phyloP scores from a whole-genome alignment of 140 eudicot species.

The Ambrosia hybrid region DNA sequence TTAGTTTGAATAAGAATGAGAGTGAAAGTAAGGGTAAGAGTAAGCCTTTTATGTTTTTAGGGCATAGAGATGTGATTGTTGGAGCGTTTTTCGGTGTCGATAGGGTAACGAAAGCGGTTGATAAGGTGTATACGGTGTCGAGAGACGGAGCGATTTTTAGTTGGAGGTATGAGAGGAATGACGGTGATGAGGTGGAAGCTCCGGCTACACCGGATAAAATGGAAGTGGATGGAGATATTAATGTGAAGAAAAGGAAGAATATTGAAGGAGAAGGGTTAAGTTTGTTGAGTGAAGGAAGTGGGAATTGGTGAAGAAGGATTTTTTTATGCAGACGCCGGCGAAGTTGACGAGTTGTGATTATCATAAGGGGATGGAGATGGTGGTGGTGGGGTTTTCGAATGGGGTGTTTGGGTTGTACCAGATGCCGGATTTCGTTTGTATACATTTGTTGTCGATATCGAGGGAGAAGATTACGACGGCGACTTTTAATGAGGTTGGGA shows the following conservation, averaged over 20 bases:
- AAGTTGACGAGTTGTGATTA: conserved; percentile 76
- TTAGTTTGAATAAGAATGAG: conserved; percentile 43
- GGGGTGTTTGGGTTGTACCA: conserved; percentile 90
- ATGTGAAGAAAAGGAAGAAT: conserved; percentile 59
- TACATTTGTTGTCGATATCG: conserved; percentile 89
- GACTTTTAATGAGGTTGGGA: conserved; percentile 75
- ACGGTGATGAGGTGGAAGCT: conserved; percentile 52
- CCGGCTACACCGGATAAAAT: conserved; percentile 75
- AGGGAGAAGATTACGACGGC: conserved; percentile 89
- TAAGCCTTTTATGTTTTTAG: conserved; percentile 79
- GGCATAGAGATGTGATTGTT: conserved; percentile 73
- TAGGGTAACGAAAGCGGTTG: conserved; percentile 44
- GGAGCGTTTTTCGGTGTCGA: conserved; percentile 80
- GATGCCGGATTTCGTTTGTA: conserved; percentile 91
- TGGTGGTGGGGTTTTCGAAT: conserved; percentile 89
- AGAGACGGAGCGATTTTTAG: conserved; percentile 83
- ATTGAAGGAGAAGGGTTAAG: neutral
- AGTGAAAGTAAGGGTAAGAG: conserved; percentile 22
- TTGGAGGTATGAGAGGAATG: conserved; percentile 38
- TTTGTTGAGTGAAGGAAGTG: conserved; percentile 65
- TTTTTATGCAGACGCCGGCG: conserved; percentile 73
- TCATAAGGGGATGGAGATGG: conserved; percentile 73
- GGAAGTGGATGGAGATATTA: conserved; percentile 29
- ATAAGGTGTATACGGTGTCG: conserved; percentile 60
- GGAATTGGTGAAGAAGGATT: conserved; percentile 76